These are phyloP conservation scores for Coniella lustricola DNA, from an alignment of 2,329 filamentous ascomycete genomes.

Conservation along the genomic window DNA sequence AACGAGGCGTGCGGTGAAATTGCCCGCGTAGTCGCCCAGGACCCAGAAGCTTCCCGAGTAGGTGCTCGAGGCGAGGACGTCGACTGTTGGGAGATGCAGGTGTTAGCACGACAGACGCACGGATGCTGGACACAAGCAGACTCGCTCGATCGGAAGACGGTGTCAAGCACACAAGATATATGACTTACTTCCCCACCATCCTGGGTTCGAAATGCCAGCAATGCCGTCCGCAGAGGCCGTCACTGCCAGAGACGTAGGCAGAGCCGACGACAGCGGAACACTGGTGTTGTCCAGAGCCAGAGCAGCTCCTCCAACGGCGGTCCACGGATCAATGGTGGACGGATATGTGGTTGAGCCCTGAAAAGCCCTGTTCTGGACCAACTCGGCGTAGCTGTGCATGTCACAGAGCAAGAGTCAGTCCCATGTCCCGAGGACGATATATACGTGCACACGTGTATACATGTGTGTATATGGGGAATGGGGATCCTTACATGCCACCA, in stretches of 20 bases:
- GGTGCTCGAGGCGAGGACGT: constrained; percentile 10
- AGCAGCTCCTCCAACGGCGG: constrained; percentile 33
- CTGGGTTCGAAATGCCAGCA: constrained; percentile 10
- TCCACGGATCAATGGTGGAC: constrained; percentile 39
- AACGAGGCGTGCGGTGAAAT: constrained; percentile 40
- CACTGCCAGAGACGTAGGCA: constrained; percentile 46
- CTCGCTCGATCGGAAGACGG: neutral
- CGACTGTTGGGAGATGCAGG: too few species aligned
- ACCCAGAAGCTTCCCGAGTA: constrained; percentile 49
- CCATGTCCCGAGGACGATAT: too few species aligned
- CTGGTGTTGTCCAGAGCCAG: constrained; percentile 40
- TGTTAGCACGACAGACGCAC: too few species aligned
- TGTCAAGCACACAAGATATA: neutral
- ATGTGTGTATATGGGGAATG: too few species aligned
- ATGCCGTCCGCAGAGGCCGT: constrained; percentile 9
- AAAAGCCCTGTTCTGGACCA: constrained; percentile 65
- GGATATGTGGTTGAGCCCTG: constrained; percentile 43
- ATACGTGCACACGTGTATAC: too few species aligned
- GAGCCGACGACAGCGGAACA: constrained; percentile 42
- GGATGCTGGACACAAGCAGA: too few species aligned
- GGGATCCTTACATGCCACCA: constrained; percentile 45
- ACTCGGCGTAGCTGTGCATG: constrained; percentile 49
- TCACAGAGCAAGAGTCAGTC: neutral
- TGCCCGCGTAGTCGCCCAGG: constrained; percentile 39
- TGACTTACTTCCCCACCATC: constrained; percentile 15